Base-by-base conservation (phyloP, 2,329 filamentous ascomycete genomes). In the Fusarium sp. region DNA sequence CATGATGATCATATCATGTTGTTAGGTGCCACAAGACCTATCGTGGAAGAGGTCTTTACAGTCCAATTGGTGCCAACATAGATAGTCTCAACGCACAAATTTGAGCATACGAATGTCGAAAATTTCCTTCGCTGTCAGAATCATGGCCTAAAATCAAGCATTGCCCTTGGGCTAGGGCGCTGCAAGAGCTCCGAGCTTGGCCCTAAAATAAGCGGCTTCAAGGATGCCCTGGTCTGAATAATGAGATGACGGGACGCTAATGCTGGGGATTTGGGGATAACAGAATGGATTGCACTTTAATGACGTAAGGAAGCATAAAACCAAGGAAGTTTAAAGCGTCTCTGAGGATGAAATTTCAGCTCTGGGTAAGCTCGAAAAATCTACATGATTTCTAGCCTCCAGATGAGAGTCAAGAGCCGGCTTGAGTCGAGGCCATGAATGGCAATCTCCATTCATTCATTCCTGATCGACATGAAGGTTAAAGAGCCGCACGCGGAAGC, bases 401-500 rank as follows among this genome's bases (percentile, higher is more conserved):
- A 19, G 7, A 31, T 8, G 13, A 24, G 31, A 44, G 11, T 34
- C 19, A 32, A 19, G 15, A 43, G 5, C 22, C 11, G 6, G 6
- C 13, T 25, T 25, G 19, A 36, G 26, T 24, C 24, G n/a, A 49
- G 11, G 19, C 41, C 9, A 13, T 31, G 31, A 7, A 34, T 42
- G 15, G 24, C 44, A 64, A 34, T 56, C 52, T 57, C 61, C 51
- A 19, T 19, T 35, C 51, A 19, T 19, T 35, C 28, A 11, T 25
- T 34, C 26, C 22, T 24, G 19, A 24, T 38, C 19, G 12, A 12
- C 19, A 60, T 42, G 15, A 45, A 54, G 47, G 59, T 38, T 39
- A 43, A 22, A 52, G 50, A 65, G 46, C 61, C 56, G 47, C 61
- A 53, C 44, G 24, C 36, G 43, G 61, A 58, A 65, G 52, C 46